Conservation (phyloP, 805 yeast species). For the Schizosaccharomyces osmophilus region DNA sequence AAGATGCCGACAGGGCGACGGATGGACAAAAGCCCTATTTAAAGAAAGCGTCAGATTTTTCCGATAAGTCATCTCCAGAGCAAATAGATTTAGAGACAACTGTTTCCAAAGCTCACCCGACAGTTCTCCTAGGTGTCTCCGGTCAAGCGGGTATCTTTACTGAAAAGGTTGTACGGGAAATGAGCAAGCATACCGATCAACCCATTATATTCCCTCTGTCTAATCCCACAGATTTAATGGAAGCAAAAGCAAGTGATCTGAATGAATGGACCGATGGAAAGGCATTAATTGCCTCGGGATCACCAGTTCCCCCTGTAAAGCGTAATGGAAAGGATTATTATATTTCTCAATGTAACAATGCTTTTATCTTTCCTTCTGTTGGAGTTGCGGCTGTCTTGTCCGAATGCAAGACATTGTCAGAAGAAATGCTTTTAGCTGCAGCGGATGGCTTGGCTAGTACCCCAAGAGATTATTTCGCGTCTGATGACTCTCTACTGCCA, state of each 20-base stretch:
- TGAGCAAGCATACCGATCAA: constrained; percentile 65
- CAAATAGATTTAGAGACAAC: constrained; percentile 35
- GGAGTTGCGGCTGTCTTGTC: constrained; percentile 86
- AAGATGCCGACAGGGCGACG: constrained; percentile 30
- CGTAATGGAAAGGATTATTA: constrained; percentile 25
- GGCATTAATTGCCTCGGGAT: constrained; percentile 88
- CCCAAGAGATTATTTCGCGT: constrained; percentile 57
- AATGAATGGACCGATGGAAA: constrained; percentile 78
- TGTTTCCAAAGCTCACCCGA: constrained; percentile 44
- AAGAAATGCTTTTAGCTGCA: constrained; percentile 86
- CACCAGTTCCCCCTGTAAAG: constrained; percentile 91
- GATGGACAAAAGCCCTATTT: constrained; percentile 51
- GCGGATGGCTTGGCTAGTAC: constrained; percentile 70
- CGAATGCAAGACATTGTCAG: constrained; percentile 59
- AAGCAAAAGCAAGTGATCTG: constrained; percentile 76
- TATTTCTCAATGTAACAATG: constrained; percentile 87
- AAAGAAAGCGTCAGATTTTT: constrained; percentile 47
- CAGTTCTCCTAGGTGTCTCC: constrained; percentile 87
- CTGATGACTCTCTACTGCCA: constrained; percentile 58
- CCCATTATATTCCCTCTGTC: constrained; percentile 92
- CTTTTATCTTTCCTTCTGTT: constrained; percentile 93
- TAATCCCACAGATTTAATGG: constrained; percentile 86
- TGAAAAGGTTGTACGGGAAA: constrained; percentile 57
- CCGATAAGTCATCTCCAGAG: constrained; percentile 24
- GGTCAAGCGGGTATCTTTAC: constrained; percentile 90